Base-by-base conservation (phyloP, 2,329 filamentous ascomycete species). In the Penicillium sp. region DNA sequence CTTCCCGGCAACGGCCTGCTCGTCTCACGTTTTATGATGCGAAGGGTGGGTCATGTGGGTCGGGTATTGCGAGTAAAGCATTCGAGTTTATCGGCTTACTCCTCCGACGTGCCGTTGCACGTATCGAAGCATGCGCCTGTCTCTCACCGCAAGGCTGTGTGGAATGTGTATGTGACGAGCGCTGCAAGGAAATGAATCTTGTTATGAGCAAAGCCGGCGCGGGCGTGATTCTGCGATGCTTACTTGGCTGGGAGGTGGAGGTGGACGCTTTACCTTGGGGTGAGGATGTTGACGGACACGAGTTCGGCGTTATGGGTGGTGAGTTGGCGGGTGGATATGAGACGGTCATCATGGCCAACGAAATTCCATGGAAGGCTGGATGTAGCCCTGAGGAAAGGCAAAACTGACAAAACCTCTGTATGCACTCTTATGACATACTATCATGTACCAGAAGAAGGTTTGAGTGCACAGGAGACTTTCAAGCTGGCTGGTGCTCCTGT, bases 181-280 rank as follows among this genome's bases (percentile, higher is more conserved):
- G 85, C 54, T 98, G 95, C 73, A 91, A 89, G 73, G 86, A 96
- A 74, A 84, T 87, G 53, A 97, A 97, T 71, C 85, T 90, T 68
- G 92, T 98, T 10, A 95, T 97, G 89, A 95, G 90, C 69, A 98
- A 97, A 75, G 90, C 89, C 0, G 93, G 93, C 0, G 88, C 90
- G 8, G 86, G 85, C 55, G 92, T 97, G 24, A 87, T 98, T 29
- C 76, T 98, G 56, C 90, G 88, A 75, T 86, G 84, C 60, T 71
- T 97, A 54, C 73, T 97, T 52, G 88, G 88, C 21, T 81, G 87
- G 72, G 85, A 92, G 29, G 89, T 97, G 55, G 90, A 96, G 73
- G 76, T 96, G 4, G 91, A 96, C 39, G 80, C 82, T n/a, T 74
- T 98, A 69, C 93, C 93, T 0, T 95, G 92, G 87, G 93, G 92